Evolutionary conservation across 305 asterid genomes (phyloP), one percentile per base, ranked within the genome.

Genomic region (Fraxinus floribunda): DNA sequence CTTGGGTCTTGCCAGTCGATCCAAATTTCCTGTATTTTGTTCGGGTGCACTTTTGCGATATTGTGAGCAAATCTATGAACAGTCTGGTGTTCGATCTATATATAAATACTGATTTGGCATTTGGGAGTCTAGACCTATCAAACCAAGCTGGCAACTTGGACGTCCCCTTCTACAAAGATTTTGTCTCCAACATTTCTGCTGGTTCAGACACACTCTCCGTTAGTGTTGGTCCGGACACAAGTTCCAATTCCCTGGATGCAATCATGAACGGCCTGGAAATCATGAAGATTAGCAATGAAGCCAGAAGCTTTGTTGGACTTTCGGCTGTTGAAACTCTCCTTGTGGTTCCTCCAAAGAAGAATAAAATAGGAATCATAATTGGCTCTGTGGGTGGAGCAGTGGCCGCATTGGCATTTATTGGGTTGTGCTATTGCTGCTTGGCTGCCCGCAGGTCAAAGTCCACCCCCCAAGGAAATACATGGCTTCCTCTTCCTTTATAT

Each of bases 231-330:
- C 99, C 99, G 4, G 98, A 93, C 83, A 39, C 86, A 49, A 85
- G 79, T 81, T 78, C 90, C 2, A 94, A 92, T 72, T 60, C 81
- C 80, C 76, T 44, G 62, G 86, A 94, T 60, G 99, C 99, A n/a
- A 90, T 95, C 83, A 81, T 97, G 94, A 97, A 97, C 76, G 99
- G 99, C 79, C 88, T 97, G 57, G 99, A 97, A 83, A 88, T 97
- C 84, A 90, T 95, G 97, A 97, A 95, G 97, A 84, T 97, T 62
- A 97, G 98, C 93, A 97, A 97, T 46, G 95, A 83, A 2, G 98
- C 91, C 2, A 82, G 89, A 88, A 97, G 99, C 92, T 90, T 97
- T 86, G 87, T 75, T 32, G 99, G 99, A 29, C 82, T 79, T 86
- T 87, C 92, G 29, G 72, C 98, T 3, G 99, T 94, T 44, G 92